phyloP scores from a whole-genome alignment of 345 rosid genomes.

The Firmiana major region DNA sequence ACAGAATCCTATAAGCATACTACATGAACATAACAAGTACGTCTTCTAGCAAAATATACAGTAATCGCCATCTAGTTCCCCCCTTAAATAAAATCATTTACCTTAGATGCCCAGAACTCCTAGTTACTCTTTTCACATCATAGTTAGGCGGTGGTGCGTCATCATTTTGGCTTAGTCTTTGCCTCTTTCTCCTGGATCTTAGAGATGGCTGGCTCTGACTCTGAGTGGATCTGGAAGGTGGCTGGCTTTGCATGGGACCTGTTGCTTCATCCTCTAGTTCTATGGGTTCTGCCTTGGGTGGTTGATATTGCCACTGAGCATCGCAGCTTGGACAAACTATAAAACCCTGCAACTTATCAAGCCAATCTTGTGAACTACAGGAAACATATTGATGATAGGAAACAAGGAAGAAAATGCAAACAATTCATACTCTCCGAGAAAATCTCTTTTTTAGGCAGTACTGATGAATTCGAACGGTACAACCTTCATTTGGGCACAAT shows the following conservation, averaged over 20 bases:
- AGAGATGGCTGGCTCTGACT: conserved; percentile 14
- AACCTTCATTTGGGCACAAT: conserved; percentile 59
- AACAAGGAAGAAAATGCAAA: background rate
- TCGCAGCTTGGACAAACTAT: conserved; percentile 65
- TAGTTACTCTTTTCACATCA: conserved; percentile 47
- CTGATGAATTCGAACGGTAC: conserved; percentile 63
- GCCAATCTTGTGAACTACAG: background rate
- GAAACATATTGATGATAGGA: background rate
- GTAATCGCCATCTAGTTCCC: background rate
- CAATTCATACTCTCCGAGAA: conserved; percentile 42
- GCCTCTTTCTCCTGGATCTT: conserved; percentile 42
- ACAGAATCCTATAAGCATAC: background rate
- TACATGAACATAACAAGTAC: background rate
- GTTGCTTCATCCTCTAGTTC: conserved; percentile 36
- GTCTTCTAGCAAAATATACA: conserved; percentile 8
- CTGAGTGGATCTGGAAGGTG: conserved; percentile 1
- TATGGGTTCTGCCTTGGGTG: conserved; percentile 43
- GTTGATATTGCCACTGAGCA: conserved; percentile 41
- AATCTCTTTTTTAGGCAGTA: conserved; percentile 66
- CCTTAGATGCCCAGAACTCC: conserved; percentile 37
- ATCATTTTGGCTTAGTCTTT: conserved; percentile 19
- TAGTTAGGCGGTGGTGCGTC: conserved; percentile 23
- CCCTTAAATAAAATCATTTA: conserved; percentile 12
- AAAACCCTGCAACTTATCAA: conserved; percentile 39
- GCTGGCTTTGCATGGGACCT: conserved; percentile 28